Evolutionary conservation across 2,329 filamentous ascomycete genomes (phyloP).

Genomic region (Kalmusia sp.): DNA sequence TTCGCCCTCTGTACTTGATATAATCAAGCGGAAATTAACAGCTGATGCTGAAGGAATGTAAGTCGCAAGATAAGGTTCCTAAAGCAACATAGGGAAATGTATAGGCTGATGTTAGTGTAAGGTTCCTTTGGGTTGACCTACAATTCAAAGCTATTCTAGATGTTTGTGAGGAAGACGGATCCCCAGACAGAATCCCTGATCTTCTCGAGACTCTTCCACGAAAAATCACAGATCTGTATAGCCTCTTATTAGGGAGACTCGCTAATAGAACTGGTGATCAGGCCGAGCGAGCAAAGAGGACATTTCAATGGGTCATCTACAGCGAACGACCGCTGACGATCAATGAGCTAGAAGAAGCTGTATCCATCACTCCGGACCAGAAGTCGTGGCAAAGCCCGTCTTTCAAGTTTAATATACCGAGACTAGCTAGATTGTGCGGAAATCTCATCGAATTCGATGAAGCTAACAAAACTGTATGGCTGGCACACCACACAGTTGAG

Average conservation of each 20-base stretch:
- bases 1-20: slow-evolving; percentile 13
- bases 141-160: slow-evolving; percentile 21
- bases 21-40: slow-evolving; percentile 19
- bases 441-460: slow-evolving; percentile 22
- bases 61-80: slow-evolving; percentile 11
- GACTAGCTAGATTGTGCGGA: slow-evolving; percentile 20
- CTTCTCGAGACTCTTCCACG: slow-evolving; percentile 19
- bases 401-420: slow-evolving; percentile 17
- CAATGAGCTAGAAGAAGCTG: slow-evolving; percentile 25
- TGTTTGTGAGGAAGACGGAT: slow-evolving; percentile 18
- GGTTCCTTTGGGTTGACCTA: slow-evolving; percentile 27
- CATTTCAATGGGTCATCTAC: slow-evolving; percentile 24
- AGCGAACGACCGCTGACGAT: slow-evolving; percentile 22
- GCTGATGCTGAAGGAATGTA: slow-evolving; percentile 22
- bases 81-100: slow-evolving; percentile 4
- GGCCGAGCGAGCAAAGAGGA: slow-evolving; percentile 21
- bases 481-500: slow-evolving; percentile 25
- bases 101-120: slow-evolving; percentile 14
- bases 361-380: slow-evolving; percentile 19
- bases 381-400: slow-evolving; percentile 21
- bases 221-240: slow-evolving; percentile 22
- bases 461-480: slow-evolving; percentile 14
- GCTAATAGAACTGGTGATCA: slow-evolving; percentile 6
- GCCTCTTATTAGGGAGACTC: slow-evolving; percentile 15
- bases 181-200: slow-evolving; percentile 21